These are phyloP conservation scores for Spatholobus suberectus DNA, from an alignment of 306 rosid species.

Conservation along the genomic window DNA sequence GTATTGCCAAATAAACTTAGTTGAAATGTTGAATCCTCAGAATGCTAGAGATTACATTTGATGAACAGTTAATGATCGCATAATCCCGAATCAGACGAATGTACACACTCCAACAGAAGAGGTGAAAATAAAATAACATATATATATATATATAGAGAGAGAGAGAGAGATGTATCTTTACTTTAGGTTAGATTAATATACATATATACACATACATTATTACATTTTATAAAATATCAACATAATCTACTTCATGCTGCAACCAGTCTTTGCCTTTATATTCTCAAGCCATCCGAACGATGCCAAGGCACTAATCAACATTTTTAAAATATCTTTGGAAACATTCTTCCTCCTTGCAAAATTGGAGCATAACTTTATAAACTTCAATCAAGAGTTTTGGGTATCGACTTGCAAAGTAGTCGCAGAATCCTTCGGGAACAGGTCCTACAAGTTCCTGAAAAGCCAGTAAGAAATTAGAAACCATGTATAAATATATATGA, in stretches of 20 bases:
- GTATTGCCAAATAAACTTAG: background rate
- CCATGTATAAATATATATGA: background rate
- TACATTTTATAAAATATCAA: constrained; percentile 4
- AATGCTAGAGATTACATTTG: background rate
- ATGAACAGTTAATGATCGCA: background rate
- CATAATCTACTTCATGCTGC: constrained; percentile 27
- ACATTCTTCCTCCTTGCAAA: constrained; percentile 62
- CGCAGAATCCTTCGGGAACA: constrained; percentile 67
- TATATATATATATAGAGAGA: no score
- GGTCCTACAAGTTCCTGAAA: constrained; percentile 64
- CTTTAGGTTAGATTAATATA: background rate
- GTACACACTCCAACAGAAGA: no score
- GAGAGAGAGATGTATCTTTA: background rate
- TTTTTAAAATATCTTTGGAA: constrained; percentile 59
- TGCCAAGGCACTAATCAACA: constrained; percentile 38
- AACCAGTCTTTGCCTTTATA: constrained; percentile 14
- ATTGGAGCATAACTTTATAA: constrained; percentile 54
- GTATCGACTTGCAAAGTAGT: constrained; percentile 70
- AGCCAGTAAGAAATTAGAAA: constrained; percentile 3
- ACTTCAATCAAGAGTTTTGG: constrained; percentile 75
- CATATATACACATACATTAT: background rate
- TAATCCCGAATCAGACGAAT: background rate
- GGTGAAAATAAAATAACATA: no score
- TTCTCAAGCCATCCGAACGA: background rate
- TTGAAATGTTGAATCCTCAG: background rate